These are phyloP conservation scores for Triticum urartu DNA, from an alignment of 176 grass and related monocot species.

Conservation along the genomic window DNA sequence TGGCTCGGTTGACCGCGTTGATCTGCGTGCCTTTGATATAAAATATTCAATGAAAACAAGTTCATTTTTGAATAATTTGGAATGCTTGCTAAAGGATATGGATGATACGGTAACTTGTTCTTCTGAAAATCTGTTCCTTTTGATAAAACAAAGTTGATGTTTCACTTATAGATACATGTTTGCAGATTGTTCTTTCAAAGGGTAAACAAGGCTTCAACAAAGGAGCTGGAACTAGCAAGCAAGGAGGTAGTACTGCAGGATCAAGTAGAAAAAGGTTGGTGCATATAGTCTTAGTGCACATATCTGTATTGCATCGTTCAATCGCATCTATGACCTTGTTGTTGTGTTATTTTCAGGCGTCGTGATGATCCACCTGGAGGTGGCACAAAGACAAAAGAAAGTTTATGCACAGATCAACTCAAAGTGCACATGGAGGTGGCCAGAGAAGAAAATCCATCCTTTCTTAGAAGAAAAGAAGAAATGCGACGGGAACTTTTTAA, in stretches of 20 bases:
- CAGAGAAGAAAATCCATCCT: not conserved
- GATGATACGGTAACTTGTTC: not conserved
- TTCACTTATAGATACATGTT: not conserved
- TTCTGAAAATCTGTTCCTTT: not conserved
- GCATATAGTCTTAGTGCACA: not conserved
- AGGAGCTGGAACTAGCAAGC: not conserved
- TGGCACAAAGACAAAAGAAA: not conserved
- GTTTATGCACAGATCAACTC: too few relatives aligned
- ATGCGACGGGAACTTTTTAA: not conserved
- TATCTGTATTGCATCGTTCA: not conserved
- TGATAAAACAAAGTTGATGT: not conserved
- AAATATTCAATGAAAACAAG: not conserved
- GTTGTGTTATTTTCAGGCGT: not conserved
- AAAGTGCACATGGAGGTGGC: not conserved
- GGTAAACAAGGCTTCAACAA: not conserved
- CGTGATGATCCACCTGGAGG: not conserved
- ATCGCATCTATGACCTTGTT: not conserved
- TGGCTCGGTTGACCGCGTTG: not conserved
- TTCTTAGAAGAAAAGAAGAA: not conserved
- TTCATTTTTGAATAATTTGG: not conserved
- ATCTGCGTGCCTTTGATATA: not conserved
- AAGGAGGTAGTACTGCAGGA: not conserved
- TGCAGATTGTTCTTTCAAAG: not conserved
- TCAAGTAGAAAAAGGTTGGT: not conserved
- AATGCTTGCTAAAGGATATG: not conserved